Percentiles rank a stretch among this genome's conserved stretches.
Conservation (phyloP, 805 yeast species). For the Lipomyces sp. region DNA sequence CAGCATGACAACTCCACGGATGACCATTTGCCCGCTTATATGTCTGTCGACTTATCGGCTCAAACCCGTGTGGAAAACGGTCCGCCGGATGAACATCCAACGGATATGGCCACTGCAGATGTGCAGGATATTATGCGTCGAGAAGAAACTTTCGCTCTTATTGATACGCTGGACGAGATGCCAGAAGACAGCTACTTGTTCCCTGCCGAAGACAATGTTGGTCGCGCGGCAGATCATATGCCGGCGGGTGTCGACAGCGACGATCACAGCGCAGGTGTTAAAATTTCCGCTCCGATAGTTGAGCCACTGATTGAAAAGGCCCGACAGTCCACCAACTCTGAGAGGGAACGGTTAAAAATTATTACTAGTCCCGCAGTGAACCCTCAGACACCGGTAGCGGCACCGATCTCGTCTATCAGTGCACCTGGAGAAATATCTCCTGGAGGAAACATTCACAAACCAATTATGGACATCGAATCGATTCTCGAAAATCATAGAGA, state of each 20-base stretch:
- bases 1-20: constrained; percentile 19
- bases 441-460: background rate
- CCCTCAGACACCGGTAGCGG: constrained; percentile 10
- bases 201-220: constrained; percentile 6
- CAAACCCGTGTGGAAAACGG: background rate
- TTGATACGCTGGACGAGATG: constrained; percentile 19
- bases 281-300: background rate
- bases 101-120: no score
- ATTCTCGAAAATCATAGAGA: constrained; percentile 30
- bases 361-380: constrained; percentile 1
- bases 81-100: background rate
- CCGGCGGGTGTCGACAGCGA: background rate
- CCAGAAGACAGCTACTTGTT: constrained; percentile 26
- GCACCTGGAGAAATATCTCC: constrained; percentile 16
- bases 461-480: constrained; percentile 21
- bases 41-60: constrained; percentile 7
- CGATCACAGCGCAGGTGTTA: background rate
- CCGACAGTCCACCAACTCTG: background rate
- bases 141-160: constrained; percentile 3
- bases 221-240: background rate
- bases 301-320: background rate
- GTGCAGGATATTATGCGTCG: background rate
- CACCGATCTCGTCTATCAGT: constrained; percentile 19
- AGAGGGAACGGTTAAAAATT: background rate
- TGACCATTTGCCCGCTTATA: constrained; percentile 9